Evolutionary conservation across 169 alveolate genomes (phyloP), one percentile per base, ranked within the genome.

Genomic region (Besnoitia besnoiti): DNA sequence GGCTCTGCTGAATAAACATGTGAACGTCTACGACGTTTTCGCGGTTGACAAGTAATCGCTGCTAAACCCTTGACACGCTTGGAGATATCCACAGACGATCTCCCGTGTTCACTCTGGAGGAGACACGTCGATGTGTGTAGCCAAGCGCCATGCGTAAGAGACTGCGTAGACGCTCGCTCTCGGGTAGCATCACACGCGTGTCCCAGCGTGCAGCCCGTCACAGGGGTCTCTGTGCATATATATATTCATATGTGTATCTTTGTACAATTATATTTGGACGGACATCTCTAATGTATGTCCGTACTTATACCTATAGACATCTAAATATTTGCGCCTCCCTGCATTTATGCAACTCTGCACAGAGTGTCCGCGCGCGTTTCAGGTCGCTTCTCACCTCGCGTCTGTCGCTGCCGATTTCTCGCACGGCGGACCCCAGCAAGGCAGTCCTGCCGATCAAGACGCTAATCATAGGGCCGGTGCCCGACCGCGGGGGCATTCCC

Each of bases 401-500:
- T 3, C 7, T 55, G 67, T 3, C 67, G 67, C 67, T 5, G 12
- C 67, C 67, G 30, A 19, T 55, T 55, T 55, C 67, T 21, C 12
- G 67, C 24, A n/a, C n/a, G n/a, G 7, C 67, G 12, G 67, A 55
- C 39, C 80, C 80, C 0, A 1, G 21, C 42, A 30, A 35, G 44
- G 39, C 39, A 8, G 80, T 35, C 10, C 24, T 67, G 80, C 10
- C 47, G 30, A 33, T 67, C 80, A 67, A 67, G 42, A 67, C 80
- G 44, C n/a, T n/a, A 42, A 67, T 67, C 24, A 35, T 67, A 1
- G 80, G 80, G 14, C 80, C 80, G 80, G 80, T 67, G 44, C 80
- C 80, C 24, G 80, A 35, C 8, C 80, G 80, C 47, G 80, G 80
- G 2, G 80, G 80, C 80, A 35, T 67, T n/a, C 80, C 80, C 40